Evolutionary conservation across 1,284 basidiomycete genomes (phyloP), one percentile per base, ranked within the genome.

Genomic region (Coniferiporia sulphurascens): DNA sequence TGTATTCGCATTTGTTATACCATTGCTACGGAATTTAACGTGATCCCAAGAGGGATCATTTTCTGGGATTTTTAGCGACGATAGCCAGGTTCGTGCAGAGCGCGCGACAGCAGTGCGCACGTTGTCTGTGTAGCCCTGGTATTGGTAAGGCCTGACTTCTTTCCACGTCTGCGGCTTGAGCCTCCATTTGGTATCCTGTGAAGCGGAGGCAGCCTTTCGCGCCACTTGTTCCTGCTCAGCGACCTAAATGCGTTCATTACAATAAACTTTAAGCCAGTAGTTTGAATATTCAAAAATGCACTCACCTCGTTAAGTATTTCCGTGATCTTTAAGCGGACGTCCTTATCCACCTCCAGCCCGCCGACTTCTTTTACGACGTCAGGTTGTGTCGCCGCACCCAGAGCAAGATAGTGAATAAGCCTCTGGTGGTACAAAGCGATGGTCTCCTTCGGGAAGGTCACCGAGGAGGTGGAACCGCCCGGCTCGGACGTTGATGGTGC

Each of bases 61-160:
- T 53, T 82, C 76, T 6, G 82, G 79, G 62, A 87, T 80, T 41
- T 75, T 76, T 50, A 87, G 71, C 7, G 67, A 68, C 32, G 69
- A 72, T 64, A 85, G 76, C 2, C 72, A 76, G 17, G 71, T 59
- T 46, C 81, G 74, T 1, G 80, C 85, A 34, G 74, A 72, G 41
- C 81, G 77, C 1, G 80, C 76, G 66, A 87, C 73, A 13, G 61
- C 64, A 2, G 68, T 71, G 1, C 79, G 76, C 49, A 83, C 80
- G 1, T 71, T 52, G 17, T 80, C 75, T 0, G 73, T 71, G 21
- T 85, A 73, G 32, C 72, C 73, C 0, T 74, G 72, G 77, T 79
- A 86, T 62, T 84, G 82, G 60, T 77, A 85, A 0, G 88, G 88
- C 5, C 85, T 82, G 19, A 88, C 83, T 64, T 89, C 83, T 32